Conservation (phyloP, 192 early-diverging fungal genomes). For the Linnemannia exigua region DNA sequence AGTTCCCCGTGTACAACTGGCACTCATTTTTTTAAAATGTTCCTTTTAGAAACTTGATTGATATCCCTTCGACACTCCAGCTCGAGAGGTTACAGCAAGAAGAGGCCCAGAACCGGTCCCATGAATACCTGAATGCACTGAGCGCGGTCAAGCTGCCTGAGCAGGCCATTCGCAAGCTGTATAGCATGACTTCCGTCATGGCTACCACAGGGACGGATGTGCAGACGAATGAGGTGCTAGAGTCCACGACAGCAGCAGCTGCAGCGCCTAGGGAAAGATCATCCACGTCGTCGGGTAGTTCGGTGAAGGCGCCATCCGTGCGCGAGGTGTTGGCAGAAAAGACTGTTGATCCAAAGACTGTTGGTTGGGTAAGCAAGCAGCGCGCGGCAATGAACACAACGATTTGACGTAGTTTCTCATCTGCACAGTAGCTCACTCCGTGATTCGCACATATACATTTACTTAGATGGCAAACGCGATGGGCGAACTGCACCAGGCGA, state of each 20-base stretch:
- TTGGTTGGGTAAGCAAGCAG: constrained; percentile 46
- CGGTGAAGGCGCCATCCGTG: constrained; percentile 49
- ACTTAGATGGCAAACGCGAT: constrained; percentile 48
- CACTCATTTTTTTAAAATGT: background rate
- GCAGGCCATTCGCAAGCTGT: constrained; percentile 44
- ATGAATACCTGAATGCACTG: constrained; percentile 45
- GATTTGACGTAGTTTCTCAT: background rate
- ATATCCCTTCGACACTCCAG: constrained; percentile 53
- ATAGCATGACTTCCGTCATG: constrained; percentile 48
- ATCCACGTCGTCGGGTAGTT: constrained; percentile 40
- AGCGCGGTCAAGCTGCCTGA: constrained; percentile 51
- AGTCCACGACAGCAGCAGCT: constrained; percentile 4
- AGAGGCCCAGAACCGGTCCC: constrained; percentile 41
- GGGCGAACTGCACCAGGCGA: constrained; percentile 53
- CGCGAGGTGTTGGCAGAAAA: constrained; percentile 51
- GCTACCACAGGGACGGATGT: constrained; percentile 2
- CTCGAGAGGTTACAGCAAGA: constrained; percentile 51
- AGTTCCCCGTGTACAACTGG: background rate
- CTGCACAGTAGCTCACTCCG: background rate
- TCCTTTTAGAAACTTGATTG: constrained; percentile 41
- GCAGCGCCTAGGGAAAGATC: background rate
- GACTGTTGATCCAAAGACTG: constrained; percentile 43
- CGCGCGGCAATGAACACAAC: background rate
- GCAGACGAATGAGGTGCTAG: constrained; percentile 14
- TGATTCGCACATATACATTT: background rate